Percentiles rank a stretch among this genome's conserved stretches.
phyloP scores from a whole-genome alignment of 768 basidiomycete genomes.

The Pleurotus ostreatus region DNA sequence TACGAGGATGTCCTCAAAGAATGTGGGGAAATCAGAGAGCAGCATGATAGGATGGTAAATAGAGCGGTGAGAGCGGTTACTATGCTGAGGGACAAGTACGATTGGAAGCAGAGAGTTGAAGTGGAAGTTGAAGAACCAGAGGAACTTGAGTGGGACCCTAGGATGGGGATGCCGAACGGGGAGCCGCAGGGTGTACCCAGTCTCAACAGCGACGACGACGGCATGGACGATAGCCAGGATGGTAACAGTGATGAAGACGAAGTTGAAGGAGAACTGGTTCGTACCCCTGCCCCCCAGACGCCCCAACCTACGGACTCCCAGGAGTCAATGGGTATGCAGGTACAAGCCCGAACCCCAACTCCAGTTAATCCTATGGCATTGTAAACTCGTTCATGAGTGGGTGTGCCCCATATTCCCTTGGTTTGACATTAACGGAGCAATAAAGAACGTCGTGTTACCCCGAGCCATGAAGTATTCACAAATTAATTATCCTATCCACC shows the following conservation, averaged over 20 bases:
- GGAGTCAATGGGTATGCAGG: constrained; percentile 8
- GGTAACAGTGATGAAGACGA: constrained; percentile 18
- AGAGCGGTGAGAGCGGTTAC: constrained; percentile 75
- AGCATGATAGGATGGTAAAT: constrained; percentile 74
- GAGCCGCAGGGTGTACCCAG: constrained; percentile 5
- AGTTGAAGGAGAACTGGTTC: constrained; percentile 13
- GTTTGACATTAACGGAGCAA: no score
- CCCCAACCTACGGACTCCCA: background rate
- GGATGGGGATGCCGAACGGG: constrained; percentile 31
- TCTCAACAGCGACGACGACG: constrained; percentile 12
- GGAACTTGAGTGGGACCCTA: constrained; percentile 69
- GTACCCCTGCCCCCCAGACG: background rate
- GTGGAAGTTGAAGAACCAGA: constrained; percentile 79
- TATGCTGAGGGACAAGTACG: constrained; percentile 75
- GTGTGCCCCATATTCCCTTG: no score
- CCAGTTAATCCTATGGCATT: background rate
- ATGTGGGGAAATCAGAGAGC: constrained; percentile 60
- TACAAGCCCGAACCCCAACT: background rate
- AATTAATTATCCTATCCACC: no score
- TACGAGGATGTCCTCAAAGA: constrained; percentile 65
- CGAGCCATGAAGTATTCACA: no score
- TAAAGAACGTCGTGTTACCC: no score
- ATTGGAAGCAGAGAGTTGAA: constrained; percentile 78
- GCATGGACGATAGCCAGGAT: constrained; percentile 13
- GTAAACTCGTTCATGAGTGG: no score